Evolutionary conservation across 2,329 filamentous ascomycete genomes (phyloP), one percentile per base, ranked within the genome.

Genomic region (Diaporthe sp.): DNA sequence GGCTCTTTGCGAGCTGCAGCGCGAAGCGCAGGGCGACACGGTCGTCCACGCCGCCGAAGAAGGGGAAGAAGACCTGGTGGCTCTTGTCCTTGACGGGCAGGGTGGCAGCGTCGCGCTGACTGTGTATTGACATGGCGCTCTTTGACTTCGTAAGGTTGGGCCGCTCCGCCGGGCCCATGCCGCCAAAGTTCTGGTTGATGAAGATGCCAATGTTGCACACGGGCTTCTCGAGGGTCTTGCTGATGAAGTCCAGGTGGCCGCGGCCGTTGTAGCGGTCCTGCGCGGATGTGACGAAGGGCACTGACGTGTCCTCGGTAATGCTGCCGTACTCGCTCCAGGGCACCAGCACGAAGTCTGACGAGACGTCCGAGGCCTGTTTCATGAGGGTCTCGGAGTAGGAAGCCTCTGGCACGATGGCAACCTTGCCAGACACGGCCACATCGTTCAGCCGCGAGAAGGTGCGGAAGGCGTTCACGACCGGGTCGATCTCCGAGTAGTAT

Each of bases 271-370:
- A 93, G 51, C 91, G 90, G 77, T 89, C 92, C 86, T 87, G 86
- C 2, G 85, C 82, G 7, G 88, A 86, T 6, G 86, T 83, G 49
- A 82, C 80, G 59, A 85, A 81, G 5, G 84, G 81, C 49, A 84
- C 82, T 58, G 82, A 85, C 77, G 86, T 86, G 55, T 92, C 89
- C 77, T 98, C 95, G 12, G 89, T 90, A 79, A 96, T 89, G 76
- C 90, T 91, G 17, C 95, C 95, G 0, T 92, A 93, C 79, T 97
- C 94, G 79, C 94, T 96, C 96, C 97, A 98, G 0, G 96, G 96
- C 8, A 98, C 89, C 4, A 98, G 87, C 8, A 98, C 88, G 37
- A 96, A 89, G 79, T 96, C 94, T 0, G 93, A 92, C 2, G 86
- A 87, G 19, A 94, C 90, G 75, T 95, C 92, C 6, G 91, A 89